These are phyloP conservation scores for Lasiodiplodia hormozganensis DNA, from an alignment of 2,329 filamentous ascomycete genomes.

Conservation along the genomic window DNA sequence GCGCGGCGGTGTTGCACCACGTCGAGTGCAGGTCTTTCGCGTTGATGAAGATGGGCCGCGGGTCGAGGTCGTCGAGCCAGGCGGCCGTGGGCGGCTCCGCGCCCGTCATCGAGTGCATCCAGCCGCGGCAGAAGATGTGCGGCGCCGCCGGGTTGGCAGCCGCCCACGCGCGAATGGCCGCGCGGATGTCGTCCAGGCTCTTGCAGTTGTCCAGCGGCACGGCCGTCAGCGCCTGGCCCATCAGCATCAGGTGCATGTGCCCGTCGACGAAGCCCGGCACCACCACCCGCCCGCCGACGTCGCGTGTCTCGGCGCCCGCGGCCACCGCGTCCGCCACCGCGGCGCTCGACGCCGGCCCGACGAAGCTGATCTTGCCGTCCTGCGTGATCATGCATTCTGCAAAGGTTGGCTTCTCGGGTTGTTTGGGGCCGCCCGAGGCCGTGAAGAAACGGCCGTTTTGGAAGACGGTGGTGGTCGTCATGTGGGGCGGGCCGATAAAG, in stretches of 20 bases:
- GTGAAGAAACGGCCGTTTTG: slow-evolving; percentile 44
- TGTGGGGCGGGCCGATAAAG: neutral
- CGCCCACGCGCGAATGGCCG: slow-evolving; percentile 55
- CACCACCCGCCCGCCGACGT: slow-evolving; percentile 50
- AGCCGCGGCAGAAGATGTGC: slow-evolving; percentile 60
- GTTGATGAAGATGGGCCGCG: slow-evolving; percentile 62
- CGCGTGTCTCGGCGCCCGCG: slow-evolving; percentile 36
- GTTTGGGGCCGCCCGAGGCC: slow-evolving; percentile 25
- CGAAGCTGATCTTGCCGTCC: slow-evolving; percentile 48
- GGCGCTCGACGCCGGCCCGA: slow-evolving; percentile 41
- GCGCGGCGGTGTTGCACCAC: slow-evolving; percentile 62
- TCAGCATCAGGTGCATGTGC: slow-evolving; percentile 64
- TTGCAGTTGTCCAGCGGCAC: slow-evolving; percentile 56
- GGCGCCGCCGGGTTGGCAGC: slow-evolving; percentile 52
- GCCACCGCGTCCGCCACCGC: slow-evolving; percentile 39
- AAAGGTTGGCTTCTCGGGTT: slow-evolving; percentile 33
- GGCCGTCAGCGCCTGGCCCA: slow-evolving; percentile 63
- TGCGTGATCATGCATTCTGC: slow-evolving; percentile 49
- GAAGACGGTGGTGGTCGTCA: slow-evolving; percentile 35
- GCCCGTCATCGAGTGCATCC: slow-evolving; percentile 64
- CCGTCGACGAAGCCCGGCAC: slow-evolving; percentile 65
- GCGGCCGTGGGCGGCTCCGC: slow-evolving; percentile 54
- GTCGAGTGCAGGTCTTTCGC: slow-evolving; percentile 64
- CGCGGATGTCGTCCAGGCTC: slow-evolving; percentile 57
- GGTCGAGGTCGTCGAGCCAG: slow-evolving; percentile 60